Conservation (phyloP, 495 filamentous ascomycete genomes). For the Copromyces sp. region DNA sequence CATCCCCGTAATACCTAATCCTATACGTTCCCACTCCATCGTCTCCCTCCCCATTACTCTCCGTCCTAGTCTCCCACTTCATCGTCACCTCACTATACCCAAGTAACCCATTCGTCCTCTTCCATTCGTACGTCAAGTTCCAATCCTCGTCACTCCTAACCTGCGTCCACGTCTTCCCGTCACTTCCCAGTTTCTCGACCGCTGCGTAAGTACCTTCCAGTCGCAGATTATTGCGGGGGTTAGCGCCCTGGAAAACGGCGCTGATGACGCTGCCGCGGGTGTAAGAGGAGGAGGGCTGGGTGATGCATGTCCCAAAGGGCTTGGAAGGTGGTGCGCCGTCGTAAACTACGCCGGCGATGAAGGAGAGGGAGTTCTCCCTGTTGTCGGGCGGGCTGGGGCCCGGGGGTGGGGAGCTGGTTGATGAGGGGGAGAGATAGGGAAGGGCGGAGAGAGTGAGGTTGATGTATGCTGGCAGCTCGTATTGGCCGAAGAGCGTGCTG, state of each 20-base stretch:
- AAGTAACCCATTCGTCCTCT: constrained; percentile 56
- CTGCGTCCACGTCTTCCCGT: constrained; percentile 51
- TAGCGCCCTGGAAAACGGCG: constrained; percentile 74
- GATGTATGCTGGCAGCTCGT: constrained; percentile 77
- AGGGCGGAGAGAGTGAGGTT: constrained; percentile 65
- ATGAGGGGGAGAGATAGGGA: constrained; percentile 51
- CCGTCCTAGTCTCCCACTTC: constrained; percentile 61
- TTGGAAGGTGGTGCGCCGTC: constrained; percentile 59
- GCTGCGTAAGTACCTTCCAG: constrained; percentile 73
- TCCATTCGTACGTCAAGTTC: constrained; percentile 74
- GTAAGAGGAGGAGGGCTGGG: constrained; percentile 48
- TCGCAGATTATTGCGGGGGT: constrained; percentile 80
- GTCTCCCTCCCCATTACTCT: constrained; percentile 40
- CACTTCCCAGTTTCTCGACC: constrained; percentile 48
- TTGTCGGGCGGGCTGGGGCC: constrained; percentile 75
- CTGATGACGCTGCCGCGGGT: constrained; percentile 51
- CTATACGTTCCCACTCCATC: constrained; percentile 61
- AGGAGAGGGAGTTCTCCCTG: constrained; percentile 57
- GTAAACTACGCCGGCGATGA: constrained; percentile 71
- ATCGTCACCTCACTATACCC: constrained; percentile 72
- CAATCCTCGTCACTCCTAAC: constrained; percentile 71
- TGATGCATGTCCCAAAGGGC: constrained; percentile 57
- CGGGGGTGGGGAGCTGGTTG: constrained; percentile 35
- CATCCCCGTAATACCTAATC: constrained; percentile 78
- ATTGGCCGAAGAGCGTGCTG: constrained; percentile 81